Percentiles rank a stretch among this genome's conserved stretches.
Conservation (phyloP, 768 basidiomycete species). For the Saitozyma podzolica region DNA sequence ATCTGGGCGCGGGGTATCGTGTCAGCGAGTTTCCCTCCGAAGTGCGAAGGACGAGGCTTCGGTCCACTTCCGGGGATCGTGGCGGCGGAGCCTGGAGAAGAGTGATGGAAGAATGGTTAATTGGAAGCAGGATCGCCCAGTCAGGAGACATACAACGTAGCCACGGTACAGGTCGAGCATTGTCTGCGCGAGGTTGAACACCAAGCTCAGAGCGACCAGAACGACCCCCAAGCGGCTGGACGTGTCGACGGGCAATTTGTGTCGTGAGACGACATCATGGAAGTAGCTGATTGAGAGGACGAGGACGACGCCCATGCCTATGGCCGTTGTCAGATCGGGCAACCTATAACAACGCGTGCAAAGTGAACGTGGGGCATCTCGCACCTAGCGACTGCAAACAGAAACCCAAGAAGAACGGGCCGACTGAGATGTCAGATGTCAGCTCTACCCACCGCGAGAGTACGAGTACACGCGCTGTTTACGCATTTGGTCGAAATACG, state of each 20-base stretch:
- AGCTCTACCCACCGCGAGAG: no score
- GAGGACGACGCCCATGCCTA: constrained; percentile 37
- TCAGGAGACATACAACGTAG: constrained; percentile 21
- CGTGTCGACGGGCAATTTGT: constrained; percentile 12
- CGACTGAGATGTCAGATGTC: constrained; percentile 24
- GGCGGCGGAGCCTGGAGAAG: no score
- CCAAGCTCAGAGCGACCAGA: constrained; percentile 21
- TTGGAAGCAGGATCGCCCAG: no score
- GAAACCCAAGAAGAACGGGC: constrained; percentile 41
- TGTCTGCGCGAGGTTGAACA: constrained; percentile 22
- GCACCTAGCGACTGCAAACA: constrained; percentile 27
- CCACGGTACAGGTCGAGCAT: constrained; percentile 24
- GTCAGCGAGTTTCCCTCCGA: no score
- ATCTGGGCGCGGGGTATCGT: constrained; percentile 16
- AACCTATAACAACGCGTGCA: neutral
- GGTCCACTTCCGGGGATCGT: neutral
- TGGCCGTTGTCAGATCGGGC: constrained; percentile 6
- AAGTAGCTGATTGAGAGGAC: constrained; percentile 34
- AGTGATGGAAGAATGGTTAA: no score
- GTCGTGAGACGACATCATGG: neutral
- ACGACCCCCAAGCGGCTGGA: constrained; percentile 17
- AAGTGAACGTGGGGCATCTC: neutral
- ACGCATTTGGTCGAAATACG: no score
- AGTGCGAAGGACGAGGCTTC: neutral
- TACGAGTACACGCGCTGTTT: no score